phyloP scores from a whole-genome alignment of 2,329 filamentous ascomycete genomes.

The Ophiocordyceps camponoti-saundersi region DNA sequence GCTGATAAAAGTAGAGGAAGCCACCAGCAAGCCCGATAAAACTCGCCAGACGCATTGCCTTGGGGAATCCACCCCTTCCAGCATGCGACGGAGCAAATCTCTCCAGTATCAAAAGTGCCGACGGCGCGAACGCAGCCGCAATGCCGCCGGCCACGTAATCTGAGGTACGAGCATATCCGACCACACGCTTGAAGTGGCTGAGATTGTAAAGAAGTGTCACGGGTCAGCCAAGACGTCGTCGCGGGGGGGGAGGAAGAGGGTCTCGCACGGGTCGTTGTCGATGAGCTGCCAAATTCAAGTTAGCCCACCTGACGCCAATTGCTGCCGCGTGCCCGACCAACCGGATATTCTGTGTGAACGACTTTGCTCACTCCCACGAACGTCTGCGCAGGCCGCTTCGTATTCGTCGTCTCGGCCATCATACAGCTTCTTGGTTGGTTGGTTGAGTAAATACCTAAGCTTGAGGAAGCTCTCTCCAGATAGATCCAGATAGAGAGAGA shows the following conservation, averaged over 20 bases:
- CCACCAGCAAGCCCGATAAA: slow-evolving; percentile 60
- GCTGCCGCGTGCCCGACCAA: slow-evolving; percentile 29
- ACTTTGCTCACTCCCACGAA: slow-evolving; percentile 45
- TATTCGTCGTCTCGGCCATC: slow-evolving; percentile 21
- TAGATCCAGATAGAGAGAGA: slow-evolving; percentile 7
- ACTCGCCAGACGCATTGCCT: slow-evolving; percentile 63
- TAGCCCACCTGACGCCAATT: slow-evolving; percentile 6
- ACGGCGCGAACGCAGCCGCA: slow-evolving; percentile 56
- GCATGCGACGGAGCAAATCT: slow-evolving; percentile 70
- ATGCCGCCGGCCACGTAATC: slow-evolving; percentile 62
- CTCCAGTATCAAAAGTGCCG: slow-evolving; percentile 64
- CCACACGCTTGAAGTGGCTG: slow-evolving; percentile 81
- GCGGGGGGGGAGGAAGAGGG: not conserved
- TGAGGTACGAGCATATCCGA: slow-evolving; percentile 69
- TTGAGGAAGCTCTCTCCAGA: slow-evolving; percentile 7
- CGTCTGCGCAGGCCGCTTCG: slow-evolving; percentile 15
- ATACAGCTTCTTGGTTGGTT: slow-evolving; percentile 7
- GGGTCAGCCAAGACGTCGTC: not conserved
- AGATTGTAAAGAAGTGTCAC: not conserved
- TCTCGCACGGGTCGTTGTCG: slow-evolving; percentile 84
- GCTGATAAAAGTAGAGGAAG: slow-evolving; percentile 72
- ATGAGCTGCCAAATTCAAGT: slow-evolving; percentile 54
- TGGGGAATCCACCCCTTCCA: slow-evolving; percentile 65
- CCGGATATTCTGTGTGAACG: slow-evolving; percentile 70
- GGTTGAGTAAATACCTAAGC: not conserved